Evolutionary conservation across 2,329 filamentous ascomycete genomes (phyloP).

Genomic region (Lasiodiplodia sp.): DNA sequence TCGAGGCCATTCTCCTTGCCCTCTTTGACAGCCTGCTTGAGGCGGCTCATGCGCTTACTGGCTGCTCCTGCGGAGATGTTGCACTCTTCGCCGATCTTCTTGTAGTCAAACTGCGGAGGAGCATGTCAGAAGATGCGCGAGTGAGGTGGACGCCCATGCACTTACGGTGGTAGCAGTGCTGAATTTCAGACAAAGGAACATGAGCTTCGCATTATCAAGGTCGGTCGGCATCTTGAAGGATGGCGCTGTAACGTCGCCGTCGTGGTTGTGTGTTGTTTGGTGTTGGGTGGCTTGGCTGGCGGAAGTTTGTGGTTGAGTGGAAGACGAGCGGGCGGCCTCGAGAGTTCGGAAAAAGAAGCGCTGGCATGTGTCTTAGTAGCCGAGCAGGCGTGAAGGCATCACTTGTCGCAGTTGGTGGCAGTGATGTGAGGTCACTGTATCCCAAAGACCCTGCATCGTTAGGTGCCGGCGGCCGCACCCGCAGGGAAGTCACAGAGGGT

Average conservation of each 20-base stretch:
- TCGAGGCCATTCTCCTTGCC: slow-evolving; percentile 29
- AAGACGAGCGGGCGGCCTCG: background rate
- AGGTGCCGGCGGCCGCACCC: background rate
- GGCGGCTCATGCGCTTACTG: slow-evolving; percentile 42
- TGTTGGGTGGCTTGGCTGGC: background rate
- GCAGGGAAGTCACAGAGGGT: background rate
- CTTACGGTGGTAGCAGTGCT: slow-evolving; percentile 4
- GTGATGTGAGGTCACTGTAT: background rate
- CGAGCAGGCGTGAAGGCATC: background rate
- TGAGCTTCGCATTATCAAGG: slow-evolving; percentile 17
- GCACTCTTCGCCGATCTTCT: slow-evolving; percentile 6
- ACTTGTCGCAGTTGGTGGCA: too few relatives aligned
- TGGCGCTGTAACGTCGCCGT: background rate
- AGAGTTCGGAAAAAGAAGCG: background rate
- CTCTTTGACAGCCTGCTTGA: slow-evolving; percentile 41
- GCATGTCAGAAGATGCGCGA: background rate
- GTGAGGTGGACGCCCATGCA: background rate
- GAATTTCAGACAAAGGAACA: slow-evolving; percentile 12
- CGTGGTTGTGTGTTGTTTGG: background rate
- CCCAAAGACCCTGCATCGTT: background rate
- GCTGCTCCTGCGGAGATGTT: slow-evolving; percentile 38
- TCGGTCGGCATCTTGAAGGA: slow-evolving; percentile 14
- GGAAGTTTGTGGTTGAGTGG: background rate
- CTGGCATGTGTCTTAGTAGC: background rate
- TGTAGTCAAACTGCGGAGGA: slow-evolving; percentile 15